Conservation (phyloP, 441 rosid genomes). For the Manihot esculenta region DNA sequence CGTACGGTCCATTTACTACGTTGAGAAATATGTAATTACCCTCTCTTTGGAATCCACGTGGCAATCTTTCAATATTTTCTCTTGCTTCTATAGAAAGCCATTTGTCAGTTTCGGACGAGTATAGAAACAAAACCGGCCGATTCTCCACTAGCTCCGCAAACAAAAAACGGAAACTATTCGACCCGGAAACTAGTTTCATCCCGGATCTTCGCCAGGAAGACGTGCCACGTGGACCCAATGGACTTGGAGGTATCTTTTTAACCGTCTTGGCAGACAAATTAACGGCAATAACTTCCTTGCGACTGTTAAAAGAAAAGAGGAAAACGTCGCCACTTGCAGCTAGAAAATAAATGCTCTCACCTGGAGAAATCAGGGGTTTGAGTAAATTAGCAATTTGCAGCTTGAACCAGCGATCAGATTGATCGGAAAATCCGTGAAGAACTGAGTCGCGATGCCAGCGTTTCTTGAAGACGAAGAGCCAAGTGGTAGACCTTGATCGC, state of each 20-base stretch:
- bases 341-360: conserved; percentile 55
- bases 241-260: conserved; percentile 55
- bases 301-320: conserved; percentile 56
- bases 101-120: conserved; percentile 41
- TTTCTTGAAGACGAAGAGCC: conserved; percentile 70
- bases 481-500: conserved; percentile 44
- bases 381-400: conserved; percentile 43
- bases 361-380: conserved; percentile 35
- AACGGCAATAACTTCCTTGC: conserved; percentile 53
- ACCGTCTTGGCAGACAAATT: conserved; percentile 43
- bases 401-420: conserved; percentile 59
- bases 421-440: conserved; percentile 51
- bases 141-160: conserved; percentile 58
- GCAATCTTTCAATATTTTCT: conserved; percentile 2
- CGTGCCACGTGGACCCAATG: conserved; percentile 80
- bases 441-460: conserved; percentile 62
- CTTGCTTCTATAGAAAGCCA: conserved; percentile 50
- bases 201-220: conserved; percentile 81
- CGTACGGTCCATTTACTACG: conserved; percentile 43
- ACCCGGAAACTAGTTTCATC: conserved; percentile 53
- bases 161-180: conserved; percentile 53
- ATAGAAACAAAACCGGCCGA: conserved; percentile 48
- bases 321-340: conserved; percentile 53
- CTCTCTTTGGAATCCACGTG: neutral
- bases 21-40: conserved; percentile 39